A percentile compares a stretch with the other conserved stretches of the same genome.
Conservation (phyloP, 371 early-diverging fungal species). For the Choanephora cucurbitarum region DNA sequence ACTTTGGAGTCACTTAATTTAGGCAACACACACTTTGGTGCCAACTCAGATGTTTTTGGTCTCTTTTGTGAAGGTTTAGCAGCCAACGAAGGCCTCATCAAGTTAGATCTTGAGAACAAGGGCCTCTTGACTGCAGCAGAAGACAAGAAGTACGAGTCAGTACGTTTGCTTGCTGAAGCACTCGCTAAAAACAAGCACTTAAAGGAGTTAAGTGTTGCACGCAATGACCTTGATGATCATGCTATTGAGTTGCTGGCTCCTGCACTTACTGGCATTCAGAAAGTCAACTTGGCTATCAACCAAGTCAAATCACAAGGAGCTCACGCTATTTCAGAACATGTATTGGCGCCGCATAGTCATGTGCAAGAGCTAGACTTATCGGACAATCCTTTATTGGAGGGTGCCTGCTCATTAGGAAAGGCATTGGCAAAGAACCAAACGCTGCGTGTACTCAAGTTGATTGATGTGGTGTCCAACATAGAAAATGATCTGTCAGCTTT, state of each 20-base stretch:
- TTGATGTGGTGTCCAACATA: constrained; percentile 36
- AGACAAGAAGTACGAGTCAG: constrained; percentile 18
- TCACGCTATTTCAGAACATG: constrained; percentile 26
- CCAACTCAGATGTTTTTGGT: constrained; percentile 18
- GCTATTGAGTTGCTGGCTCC: constrained; percentile 32
- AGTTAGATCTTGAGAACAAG: constrained; percentile 64
- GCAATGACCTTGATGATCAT: constrained; percentile 52
- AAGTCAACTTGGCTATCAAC: constrained; percentile 51
- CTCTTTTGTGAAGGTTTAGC: constrained; percentile 55
- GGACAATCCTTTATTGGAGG: constrained; percentile 55
- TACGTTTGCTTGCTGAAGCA: constrained; percentile 23
- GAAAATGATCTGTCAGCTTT: constrained; percentile 31
- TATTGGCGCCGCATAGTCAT: constrained; percentile 10
- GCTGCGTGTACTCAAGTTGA: constrained; percentile 46
- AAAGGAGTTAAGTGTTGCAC: constrained; percentile 45
- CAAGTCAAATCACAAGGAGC: constrained; percentile 42
- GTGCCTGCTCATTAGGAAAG: constrained; percentile 39
- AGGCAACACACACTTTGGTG: constrained; percentile 48
- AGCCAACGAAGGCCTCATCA: constrained; percentile 48
- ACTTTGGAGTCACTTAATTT: constrained; percentile 52
- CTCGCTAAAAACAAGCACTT: constrained; percentile 34
- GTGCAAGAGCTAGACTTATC: constrained; percentile 55
- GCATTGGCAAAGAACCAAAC: constrained; percentile 38
- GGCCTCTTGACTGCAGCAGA: constrained; percentile 26
- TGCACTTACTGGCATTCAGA: constrained; percentile 24